These are phyloP conservation scores for Deinandra increscens DNA, from an alignment of 129 eudicot genomes.

Conservation along the genomic window DNA sequence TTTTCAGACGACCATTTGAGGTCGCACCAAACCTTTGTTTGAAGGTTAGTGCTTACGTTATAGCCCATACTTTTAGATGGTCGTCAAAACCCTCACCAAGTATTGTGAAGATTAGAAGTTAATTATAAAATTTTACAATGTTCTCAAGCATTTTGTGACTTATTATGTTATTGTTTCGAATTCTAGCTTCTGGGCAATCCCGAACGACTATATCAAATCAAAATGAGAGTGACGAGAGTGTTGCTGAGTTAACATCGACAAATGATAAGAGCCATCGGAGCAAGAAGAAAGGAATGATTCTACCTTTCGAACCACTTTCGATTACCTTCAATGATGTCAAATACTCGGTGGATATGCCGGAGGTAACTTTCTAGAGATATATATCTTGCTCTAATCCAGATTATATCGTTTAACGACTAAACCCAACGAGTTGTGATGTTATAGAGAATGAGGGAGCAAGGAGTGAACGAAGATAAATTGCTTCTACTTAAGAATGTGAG, in stretches of 20 bases:
- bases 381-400: neutral
- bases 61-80: too few species aligned
- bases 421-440: neutral
- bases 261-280: neutral
- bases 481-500: constrained; percentile 62
- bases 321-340: constrained; percentile 63
- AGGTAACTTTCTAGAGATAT: constrained; percentile 28
- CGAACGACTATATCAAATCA: constrained; percentile 44
- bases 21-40: too few species aligned
- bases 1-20: too few species aligned
- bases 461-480: constrained; percentile 55
- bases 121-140: too few species aligned
- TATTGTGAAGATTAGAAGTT: too few species aligned
- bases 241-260: constrained; percentile 21
- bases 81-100: too few species aligned
- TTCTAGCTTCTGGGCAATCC: constrained; percentile 50
- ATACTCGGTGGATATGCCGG: constrained; percentile 89
- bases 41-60: too few species aligned
- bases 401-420: neutral
- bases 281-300: constrained; percentile 55
- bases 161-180: neutral
- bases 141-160: too few species aligned
- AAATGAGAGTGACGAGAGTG: neutral
- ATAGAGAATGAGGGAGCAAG: constrained; percentile 80
- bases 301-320: constrained; percentile 72